Evolutionary conservation across 176 grass and related monocot species (phyloP).

Genomic region (Bonia amplexicaulis): DNA sequence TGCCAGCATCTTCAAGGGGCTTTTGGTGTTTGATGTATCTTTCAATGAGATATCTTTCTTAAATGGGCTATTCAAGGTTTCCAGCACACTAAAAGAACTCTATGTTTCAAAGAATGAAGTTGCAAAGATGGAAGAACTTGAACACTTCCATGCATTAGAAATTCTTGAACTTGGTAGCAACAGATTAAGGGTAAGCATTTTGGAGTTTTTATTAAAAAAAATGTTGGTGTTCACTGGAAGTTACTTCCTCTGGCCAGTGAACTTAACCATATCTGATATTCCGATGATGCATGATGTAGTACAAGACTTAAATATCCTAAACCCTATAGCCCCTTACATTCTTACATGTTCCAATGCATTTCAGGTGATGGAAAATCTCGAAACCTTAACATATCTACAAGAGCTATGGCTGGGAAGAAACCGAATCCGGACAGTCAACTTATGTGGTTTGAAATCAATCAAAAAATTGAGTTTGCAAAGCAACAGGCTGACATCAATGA

Average conservation of each 20-base stretch:
- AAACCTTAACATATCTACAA: constrained; percentile 68
- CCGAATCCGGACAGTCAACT: constrained; percentile 66
- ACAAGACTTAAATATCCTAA: not conserved
- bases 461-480: constrained; percentile 95
- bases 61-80: constrained; percentile 67
- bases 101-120: constrained; percentile 98
- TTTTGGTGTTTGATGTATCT: constrained; percentile 93
- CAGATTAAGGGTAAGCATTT: constrained; percentile 69
- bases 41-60: constrained; percentile 97
- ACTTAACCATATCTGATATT: not conserved
- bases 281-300: not conserved
- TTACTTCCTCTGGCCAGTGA: not conserved
- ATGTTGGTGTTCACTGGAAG: not conserved
- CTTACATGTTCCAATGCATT: constrained; percentile 21
- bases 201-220: not conserved
- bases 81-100: constrained; percentile 70
- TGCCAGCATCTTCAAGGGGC: constrained; percentile 69
- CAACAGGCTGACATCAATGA: constrained; percentile 75
- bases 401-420: constrained; percentile 95
- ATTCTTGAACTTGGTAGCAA: constrained; percentile 99
- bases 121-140: constrained; percentile 82
- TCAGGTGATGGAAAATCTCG: constrained; percentile 91
- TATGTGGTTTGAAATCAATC: constrained; percentile 85
- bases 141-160: constrained; percentile 66
- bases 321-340: not conserved